phyloP scores from a whole-genome alignment of 2,329 filamentous ascomycete species.

The Elsinoe arachidis region DNA sequence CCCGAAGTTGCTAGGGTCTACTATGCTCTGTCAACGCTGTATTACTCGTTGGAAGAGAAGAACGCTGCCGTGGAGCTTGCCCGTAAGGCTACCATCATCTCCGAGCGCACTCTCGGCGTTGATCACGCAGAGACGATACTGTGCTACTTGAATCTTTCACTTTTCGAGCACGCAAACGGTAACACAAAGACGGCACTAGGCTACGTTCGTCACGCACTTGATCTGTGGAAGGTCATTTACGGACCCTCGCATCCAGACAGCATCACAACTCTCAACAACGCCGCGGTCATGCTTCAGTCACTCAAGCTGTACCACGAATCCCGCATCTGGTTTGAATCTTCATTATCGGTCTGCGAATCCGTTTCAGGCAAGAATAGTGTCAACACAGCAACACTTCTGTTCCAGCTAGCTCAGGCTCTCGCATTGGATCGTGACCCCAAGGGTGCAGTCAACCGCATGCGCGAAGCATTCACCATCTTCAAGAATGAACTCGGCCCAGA shows the following conservation, averaged over 20 bases:
- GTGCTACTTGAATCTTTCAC: conserved; percentile 87
- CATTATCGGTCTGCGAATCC: conserved; percentile 77
- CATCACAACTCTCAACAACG: conserved; percentile 98
- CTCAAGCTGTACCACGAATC: conserved; percentile 93
- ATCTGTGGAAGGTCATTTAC: conserved; percentile 96
- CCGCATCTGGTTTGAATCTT: conserved; percentile 77
- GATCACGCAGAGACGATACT: conserved; percentile 91
- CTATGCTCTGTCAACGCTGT: conserved; percentile 88
- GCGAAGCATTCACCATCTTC: conserved; percentile 95
- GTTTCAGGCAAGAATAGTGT: conserved; percentile 84
- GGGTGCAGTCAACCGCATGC: conserved; percentile 84
- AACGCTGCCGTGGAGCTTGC: conserved; percentile 89
- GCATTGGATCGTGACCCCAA: conserved; percentile 95
- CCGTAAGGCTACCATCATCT: conserved; percentile 91
- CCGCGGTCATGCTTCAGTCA: conserved; percentile 94
- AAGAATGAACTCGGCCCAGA: conserved; percentile 74
- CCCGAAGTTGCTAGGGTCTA: conserved; percentile 94
- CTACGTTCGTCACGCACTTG: conserved; percentile 85
- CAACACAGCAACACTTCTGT: conserved; percentile 87
- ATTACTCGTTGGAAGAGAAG: conserved; percentile 97
- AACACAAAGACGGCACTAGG: conserved; percentile 81
- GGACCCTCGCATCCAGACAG: conserved; percentile 89
- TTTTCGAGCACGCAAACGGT: conserved; percentile 87
- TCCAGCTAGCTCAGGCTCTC: conserved; percentile 92
- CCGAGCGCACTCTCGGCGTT: conserved; percentile 85